A percentile compares a stretch with the other conserved stretches of the same genome.
phyloP scores from a whole-genome alignment of 768 basidiomycete genomes.

The Fomitopsis serialis region DNA sequence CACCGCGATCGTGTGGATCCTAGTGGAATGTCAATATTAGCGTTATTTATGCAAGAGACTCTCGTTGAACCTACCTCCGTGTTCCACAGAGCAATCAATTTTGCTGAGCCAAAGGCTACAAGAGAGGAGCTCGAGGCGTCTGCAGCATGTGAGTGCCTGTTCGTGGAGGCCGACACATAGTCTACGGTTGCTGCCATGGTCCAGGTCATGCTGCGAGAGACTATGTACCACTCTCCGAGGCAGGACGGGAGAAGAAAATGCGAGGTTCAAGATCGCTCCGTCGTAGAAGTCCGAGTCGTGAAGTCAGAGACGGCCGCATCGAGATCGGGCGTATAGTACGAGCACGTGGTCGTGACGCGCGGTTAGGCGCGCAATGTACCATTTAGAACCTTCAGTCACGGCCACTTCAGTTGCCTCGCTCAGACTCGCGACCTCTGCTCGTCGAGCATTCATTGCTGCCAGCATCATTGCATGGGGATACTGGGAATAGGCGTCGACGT shows the following conservation, averaged over 20 bases:
- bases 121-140: conserved; percentile 29
- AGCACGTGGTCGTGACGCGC: background rate
- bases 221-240: too few species aligned
- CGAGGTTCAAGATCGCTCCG: too few species aligned
- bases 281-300: background rate
- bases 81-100: conserved; percentile 56
- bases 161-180: conserved; percentile 45
- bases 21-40: conserved; percentile 20
- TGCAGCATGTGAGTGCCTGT: conserved; percentile 39
- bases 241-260: background rate
- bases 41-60: background rate
- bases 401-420: too few species aligned
- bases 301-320: background rate
- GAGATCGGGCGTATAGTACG: background rate
- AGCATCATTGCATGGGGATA: conserved; percentile 41
- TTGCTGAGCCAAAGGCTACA: conserved; percentile 55
- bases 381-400: too few species aligned
- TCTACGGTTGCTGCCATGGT: conserved; percentile 19
- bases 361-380: too few species aligned
- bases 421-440: too few species aligned
- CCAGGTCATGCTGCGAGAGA: too few species aligned
- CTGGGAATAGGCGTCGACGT: conserved; percentile 77
- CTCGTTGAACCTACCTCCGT: conserved; percentile 34
- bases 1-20: conserved; percentile 46
- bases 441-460: background rate